Evolutionary conservation across 2,329 filamentous ascomycete species (phyloP), one percentile per base, ranked within the genome.

Genomic region (Trichophyton equinum): DNA sequence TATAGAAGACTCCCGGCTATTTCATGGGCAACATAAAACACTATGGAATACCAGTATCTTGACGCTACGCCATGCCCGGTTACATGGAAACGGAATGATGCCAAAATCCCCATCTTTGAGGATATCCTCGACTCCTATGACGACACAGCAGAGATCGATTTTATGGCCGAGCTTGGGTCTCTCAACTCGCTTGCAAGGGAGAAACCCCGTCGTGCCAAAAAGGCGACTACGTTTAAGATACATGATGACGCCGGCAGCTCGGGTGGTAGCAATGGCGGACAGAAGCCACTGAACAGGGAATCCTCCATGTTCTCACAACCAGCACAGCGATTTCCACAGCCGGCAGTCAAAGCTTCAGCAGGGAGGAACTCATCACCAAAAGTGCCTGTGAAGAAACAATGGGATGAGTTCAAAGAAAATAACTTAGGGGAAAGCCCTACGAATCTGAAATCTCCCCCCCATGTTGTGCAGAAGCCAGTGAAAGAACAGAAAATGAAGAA

Each of bases 71-170:
- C 73, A 1, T 74, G 73, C 59, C 72, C 71, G 2, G 64, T 67
- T 42, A 67, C 66, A 51, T 64, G 65, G 49, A 67, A 60, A 49
- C 58, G 56, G 57, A 38, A 58, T 58, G 61, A 66, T 2, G 65
- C 69, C 30, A 63, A 65, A 55, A 61, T 61, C 42, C 68, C 64
- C 57, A 62, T 69, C 7, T 66, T 71, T 25, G 67, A 66, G 25
- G 67, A 67, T 36, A 59, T 66, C 27, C 64, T 63, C 36, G 51
- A 60, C 58, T 65, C 25, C 4, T 58, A 64, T 38, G 65, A 68
- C 9, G 73, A 76, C 15, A 77, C 75, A 0, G 68, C 63, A 4
- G 70, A 72, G 18, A 65, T 77, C 22, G 73, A 77, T 6, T 77
- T 74, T 62, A 77, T 74, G 3, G 73, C 71, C 11, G 73, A 74